Evolutionary conservation across 768 basidiomycete genomes (phyloP), one percentile per base, ranked within the genome.

Genomic region (Ramaria sp.): DNA sequence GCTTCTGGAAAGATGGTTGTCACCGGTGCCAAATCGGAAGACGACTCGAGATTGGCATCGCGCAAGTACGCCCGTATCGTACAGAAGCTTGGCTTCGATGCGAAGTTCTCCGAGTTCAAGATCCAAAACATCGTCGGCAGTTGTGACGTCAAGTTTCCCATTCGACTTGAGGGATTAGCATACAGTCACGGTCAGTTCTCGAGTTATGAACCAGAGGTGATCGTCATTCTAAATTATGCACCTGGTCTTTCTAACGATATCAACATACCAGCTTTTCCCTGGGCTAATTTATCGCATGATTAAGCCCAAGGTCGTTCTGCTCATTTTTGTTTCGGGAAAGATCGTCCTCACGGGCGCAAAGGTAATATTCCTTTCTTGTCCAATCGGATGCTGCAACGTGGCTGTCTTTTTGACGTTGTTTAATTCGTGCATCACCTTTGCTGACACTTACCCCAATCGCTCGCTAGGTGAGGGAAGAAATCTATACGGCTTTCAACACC

Each of bases 1-100:
- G 96, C 96, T 34, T 95, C 92, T 58, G 96, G 96, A 68, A 99
- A 98, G 82, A 98, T 99, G 91, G 96, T 99, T 70, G 95, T 98
- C 58, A 98, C 96, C 41, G 96, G 96, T 68, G 96, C 96, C 49
- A 99, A 98, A 79, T 92, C 90, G 33, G 95, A 98, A 72, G 95
- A 98, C 70, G 94, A 99, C 67, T 94, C 92, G 64, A 82, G 94
- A 51, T 75, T 98, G 60, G 95, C 96, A 52, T 95, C 93, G 64
- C 86, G 95, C 69, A 99, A 99, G 73, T 98, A 98, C 72, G 96
- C 96, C 47, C 86, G 96, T 53, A 99, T 99, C 67, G 93, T 99
- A 41, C 96, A 98, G 77, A 98, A 99, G 72, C 85, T 98, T 53
- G 96, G 96, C 30, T 99, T 99, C 72, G 95, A 98, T 61, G 94